Base-by-base conservation (phyloP, 2,329 filamentous ascomycete genomes). In the Tothia fuscella region DNA sequence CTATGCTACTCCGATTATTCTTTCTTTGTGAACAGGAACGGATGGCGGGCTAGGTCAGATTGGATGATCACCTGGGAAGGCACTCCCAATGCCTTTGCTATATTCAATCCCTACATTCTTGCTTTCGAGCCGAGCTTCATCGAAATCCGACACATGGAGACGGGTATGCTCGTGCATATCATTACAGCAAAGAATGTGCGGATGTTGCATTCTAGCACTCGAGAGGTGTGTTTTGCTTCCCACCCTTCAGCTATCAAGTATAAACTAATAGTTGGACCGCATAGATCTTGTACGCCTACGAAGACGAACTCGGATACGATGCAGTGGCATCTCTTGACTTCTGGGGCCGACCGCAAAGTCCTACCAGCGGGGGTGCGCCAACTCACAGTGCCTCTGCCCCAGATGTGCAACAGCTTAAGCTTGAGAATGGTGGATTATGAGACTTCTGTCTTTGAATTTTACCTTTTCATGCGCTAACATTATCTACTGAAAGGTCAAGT, bases 61-160 rank as follows among this genome's bases (percentile, higher is more conserved):
- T 98, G 91, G 91, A 80, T 82, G 53, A 94, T 98, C 56, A 82
- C 89, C 49, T 98, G 91, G 91, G 91, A 98, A 66, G 91, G 91
- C 43, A 84, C 78, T 33, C 91, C 91, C 30, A 82, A 86, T 53
- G 81, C 80, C 44, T 98, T 98, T 61, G 91, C 91, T 1, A 78
- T 96, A 42, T 94, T 87, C 50, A 93, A 93, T 55, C 91, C 91
- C 36, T 98, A 93, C 72, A 95, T 98, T 48, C 68, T 98, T 53
- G 91, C 89, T 1, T 98, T 98, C 59, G 91, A 98, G 64, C 79
- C 87, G 28, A 94, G 91, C 56, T 98, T 98, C 56, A 93, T 98
- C 52, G 91, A 98, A 65, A 82, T 98, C 53, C 75, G 91, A 50
- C 85, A 94, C 57, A 89, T 95, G 59, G 91, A 98, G 62, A 94